Evolutionary conservation across 495 filamentous ascomycete genomes (phyloP), one percentile per base, ranked within the genome.

Genomic region (Cudoniella acicularis): DNA sequence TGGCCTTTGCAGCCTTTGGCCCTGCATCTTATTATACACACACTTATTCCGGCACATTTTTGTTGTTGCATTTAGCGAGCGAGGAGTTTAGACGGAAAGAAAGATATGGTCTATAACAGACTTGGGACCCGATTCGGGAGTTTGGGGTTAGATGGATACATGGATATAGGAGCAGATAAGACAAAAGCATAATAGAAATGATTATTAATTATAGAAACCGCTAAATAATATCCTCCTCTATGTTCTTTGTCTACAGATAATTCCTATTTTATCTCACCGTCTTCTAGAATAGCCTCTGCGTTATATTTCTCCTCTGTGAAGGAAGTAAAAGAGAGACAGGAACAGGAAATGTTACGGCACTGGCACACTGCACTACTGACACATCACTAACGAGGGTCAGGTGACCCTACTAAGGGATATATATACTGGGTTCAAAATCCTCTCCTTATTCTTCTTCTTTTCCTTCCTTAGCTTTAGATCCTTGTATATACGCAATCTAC

Each of bases 1-100:
- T 54, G 30, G 27, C 51, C 51, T 54, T 54, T n/a, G 22, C 51
- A 54, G 51, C 51, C 51, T 20, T 54, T 54, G 51, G 51, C 51
- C 51, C 51, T 54, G 51, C 51, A 54, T 54, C 4, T 54, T 54
- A 54, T 54, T 54, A 20, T 54, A 54, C 51, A 40, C n/a, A 42
- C 27, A 54, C 26, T 54, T 42, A 54, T 54, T 54, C 51, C 51
- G 42, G 25, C 51, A 54, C 51, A 54, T 54, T 54, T 41, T 54
- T 54, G 26, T 54, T 54, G 26, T 54, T 41, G 51, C 18, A 54
- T 54, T 54, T 54, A 54, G 27, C 51, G 51, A 54, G 51, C 51
- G 51, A 54, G 51, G 51, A 54, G 51, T 54, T 54, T 54, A 54
- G 26, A 10, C 30, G 26, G 51, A 54, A 54, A 54, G 51, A 54